Percentiles rank a stretch among this genome's conserved stretches.
Conservation (phyloP, 148 eudicot genomes). For the Camellia lanceoleosa region DNA sequence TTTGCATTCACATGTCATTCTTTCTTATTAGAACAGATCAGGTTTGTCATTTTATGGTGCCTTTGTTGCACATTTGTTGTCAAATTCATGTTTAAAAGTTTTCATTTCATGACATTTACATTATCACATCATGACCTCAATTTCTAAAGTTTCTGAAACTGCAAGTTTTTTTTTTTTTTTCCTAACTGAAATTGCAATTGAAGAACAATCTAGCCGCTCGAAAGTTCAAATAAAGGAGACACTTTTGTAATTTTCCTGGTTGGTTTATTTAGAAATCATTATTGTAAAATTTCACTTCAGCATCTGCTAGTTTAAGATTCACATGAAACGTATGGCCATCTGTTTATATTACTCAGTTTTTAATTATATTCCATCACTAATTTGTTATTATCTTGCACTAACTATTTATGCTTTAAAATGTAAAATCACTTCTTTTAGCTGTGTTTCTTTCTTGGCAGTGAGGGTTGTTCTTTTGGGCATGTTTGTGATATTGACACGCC, state of each 20-base stretch:
- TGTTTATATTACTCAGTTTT: background rate
- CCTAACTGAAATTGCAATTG: background rate
- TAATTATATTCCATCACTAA: background rate
- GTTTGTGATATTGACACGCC: slow-evolving; percentile 45
- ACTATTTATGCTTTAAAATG: background rate
- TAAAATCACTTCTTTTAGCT: background rate
- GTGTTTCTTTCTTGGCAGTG: slow-evolving; percentile 48
- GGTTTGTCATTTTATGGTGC: background rate
- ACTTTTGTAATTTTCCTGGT: background rate
- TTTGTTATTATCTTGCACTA: background rate
- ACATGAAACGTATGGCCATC: background rate
- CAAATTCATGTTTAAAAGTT: background rate
- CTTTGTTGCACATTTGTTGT: background rate
- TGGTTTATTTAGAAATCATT: background rate
- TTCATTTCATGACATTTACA: background rate
- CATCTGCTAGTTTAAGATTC: background rate
- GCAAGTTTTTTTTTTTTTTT: background rate
- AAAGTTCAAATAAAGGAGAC: background rate
- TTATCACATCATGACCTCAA: background rate
- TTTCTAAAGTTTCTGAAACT: background rate
- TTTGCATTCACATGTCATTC: background rate
- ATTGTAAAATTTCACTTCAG: background rate
- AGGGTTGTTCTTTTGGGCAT: slow-evolving; percentile 63
- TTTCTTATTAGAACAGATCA: background rate
- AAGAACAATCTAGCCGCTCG: background rate